Percentiles rank a stretch among this genome's conserved stretches.
Evolutionary conservation across 441 rosid genomes (phyloP).

Genomic region (Pelargonium myrrhifolium): DNA sequence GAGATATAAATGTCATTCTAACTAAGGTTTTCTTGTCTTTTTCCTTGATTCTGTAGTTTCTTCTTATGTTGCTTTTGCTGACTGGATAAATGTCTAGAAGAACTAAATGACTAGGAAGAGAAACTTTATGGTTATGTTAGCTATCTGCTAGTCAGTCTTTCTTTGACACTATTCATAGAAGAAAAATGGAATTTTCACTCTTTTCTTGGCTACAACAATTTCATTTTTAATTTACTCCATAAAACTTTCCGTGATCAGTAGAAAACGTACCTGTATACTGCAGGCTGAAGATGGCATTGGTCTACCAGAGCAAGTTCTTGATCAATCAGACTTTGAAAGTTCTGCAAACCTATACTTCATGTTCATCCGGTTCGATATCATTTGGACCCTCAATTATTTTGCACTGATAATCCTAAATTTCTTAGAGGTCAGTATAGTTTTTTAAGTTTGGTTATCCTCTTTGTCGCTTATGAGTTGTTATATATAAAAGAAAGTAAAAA

Average conservation of each 20-base stretch:
- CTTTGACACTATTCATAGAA: too few relatives aligned
- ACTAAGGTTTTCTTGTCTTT: too few relatives aligned
- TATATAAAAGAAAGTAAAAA: background rate
- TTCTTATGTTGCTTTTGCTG: background rate
- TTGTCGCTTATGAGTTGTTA: background rate
- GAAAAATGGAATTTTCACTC: background rate
- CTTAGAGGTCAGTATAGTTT: slow-evolving; percentile 55
- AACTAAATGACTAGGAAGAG: too few relatives aligned
- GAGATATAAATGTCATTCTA: too few relatives aligned
- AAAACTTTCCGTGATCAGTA: background rate
- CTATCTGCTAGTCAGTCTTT: too few relatives aligned
- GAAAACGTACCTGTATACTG: background rate
- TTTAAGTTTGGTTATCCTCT: background rate
- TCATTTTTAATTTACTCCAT: background rate
- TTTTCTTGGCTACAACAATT: background rate
- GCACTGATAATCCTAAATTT: slow-evolving; percentile 70
- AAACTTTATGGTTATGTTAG: too few relatives aligned
- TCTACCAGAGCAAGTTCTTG: slow-evolving; percentile 81
- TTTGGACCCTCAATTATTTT: slow-evolving; percentile 86
- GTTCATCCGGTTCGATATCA: slow-evolving; percentile 47
- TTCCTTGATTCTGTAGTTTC: background rate
- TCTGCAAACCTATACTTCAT: slow-evolving; percentile 60
- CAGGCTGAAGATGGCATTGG: slow-evolving; percentile 98
- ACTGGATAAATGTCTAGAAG: too few relatives aligned
- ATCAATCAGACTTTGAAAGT: slow-evolving; percentile 52